phyloP scores from a whole-genome alignment of 1,284 basidiomycete species.

The Leccinum pachyderme region DNA sequence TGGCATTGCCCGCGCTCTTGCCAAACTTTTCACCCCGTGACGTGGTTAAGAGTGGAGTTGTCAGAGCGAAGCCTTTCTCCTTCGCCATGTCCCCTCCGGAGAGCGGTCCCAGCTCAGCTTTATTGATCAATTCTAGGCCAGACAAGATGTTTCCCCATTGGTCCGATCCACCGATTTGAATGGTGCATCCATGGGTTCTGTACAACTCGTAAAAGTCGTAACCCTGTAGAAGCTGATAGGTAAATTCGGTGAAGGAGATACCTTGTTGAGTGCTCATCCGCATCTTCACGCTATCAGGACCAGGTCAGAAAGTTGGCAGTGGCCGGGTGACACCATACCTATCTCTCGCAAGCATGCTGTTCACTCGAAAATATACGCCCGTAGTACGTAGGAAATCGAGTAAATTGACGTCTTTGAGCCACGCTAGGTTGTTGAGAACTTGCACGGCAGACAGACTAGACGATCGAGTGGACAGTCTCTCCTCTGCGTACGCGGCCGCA shows the following conservation, averaged over 20 bases:
- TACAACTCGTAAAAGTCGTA: constrained; percentile 90
- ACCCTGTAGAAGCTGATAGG: constrained; percentile 96
- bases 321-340: constrained; percentile 52
- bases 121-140: constrained; percentile 84
- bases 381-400: constrained; percentile 85
- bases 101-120: constrained; percentile 27
- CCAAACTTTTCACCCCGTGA: constrained; percentile 93
- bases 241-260: constrained; percentile 96
- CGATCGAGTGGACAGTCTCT: constrained; percentile 28
- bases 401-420: constrained; percentile 74
- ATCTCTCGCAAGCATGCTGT: constrained; percentile 89
- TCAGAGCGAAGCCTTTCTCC: constrained; percentile 78
- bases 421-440: constrained; percentile 83
- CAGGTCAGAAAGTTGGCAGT: constrained; percentile 2
- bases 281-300: constrained; percentile 70
- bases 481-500: constrained; percentile 60
- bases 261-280: constrained; percentile 77
- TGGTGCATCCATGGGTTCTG: constrained; percentile 64
- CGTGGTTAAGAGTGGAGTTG: constrained; percentile 92
- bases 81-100: constrained; percentile 28
- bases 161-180: constrained; percentile 96
- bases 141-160: constrained; percentile 99
- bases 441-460: constrained; percentile 34
- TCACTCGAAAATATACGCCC: constrained; percentile 82
- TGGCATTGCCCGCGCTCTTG: constrained; percentile 94